Conservation (phyloP, 1,284 basidiomycete genomes). For the Ceratobasidium sp. region DNA sequence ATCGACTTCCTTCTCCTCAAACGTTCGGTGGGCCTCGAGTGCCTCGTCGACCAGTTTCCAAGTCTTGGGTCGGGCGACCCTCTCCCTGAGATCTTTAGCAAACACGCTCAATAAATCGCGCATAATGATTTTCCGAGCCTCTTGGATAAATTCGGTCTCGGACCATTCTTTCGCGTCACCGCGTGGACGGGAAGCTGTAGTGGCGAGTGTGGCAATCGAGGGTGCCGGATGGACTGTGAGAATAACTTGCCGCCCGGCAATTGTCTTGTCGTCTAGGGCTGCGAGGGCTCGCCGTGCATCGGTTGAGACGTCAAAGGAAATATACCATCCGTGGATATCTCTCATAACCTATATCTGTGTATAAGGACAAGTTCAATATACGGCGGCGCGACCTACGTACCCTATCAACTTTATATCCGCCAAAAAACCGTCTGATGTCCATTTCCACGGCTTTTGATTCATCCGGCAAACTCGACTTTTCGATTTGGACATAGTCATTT, state of each 20-base stretch:
- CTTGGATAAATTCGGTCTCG: conserved; percentile 54
- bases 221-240: conserved; percentile 63
- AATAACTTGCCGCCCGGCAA: conserved; percentile 65
- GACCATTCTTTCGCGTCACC: conserved; percentile 55
- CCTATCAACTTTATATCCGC: conserved; percentile 67
- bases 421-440: conserved; percentile 49
- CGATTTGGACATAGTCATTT: conserved; percentile 66
- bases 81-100: conserved; percentile 71
- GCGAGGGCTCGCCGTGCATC: conserved; percentile 58
- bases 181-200: conserved; percentile 29
- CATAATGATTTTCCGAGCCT: conserved; percentile 64
- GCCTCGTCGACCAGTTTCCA: conserved; percentile 60
- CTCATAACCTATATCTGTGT: conserved; percentile 59
- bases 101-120: conserved; percentile 66
- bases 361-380: conserved; percentile 29
- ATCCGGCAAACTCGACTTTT: conserved; percentile 49
- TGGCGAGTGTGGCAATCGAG: conserved; percentile 26
- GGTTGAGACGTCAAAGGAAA: conserved; percentile 66
- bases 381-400: conserved; percentile 52
- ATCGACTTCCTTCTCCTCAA: conserved; percentile 52
- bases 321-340: conserved; percentile 69
- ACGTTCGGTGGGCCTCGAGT: conserved; percentile 46
- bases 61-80: conserved; percentile 65
- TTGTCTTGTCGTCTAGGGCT: conserved; percentile 43
- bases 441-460: conserved; percentile 33